Evolutionary conservation across 495 filamentous ascomycete genomes (phyloP), one percentile per base, ranked within the genome.

Genomic region (Tuber brumale): DNA sequence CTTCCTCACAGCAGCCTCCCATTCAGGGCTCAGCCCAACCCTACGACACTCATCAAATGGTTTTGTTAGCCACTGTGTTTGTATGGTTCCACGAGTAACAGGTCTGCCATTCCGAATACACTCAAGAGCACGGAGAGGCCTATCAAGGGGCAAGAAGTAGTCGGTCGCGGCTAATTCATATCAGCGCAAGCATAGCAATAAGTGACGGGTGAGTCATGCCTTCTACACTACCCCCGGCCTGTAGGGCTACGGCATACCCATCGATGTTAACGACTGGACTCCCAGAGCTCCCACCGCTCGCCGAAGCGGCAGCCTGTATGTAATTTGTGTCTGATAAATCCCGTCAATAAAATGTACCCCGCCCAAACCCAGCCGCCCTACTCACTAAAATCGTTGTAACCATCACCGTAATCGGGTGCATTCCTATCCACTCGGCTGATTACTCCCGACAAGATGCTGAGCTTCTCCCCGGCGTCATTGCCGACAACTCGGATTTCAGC

Each of bases 401-500:
- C 95, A 77, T 98, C 95, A 48, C 95, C 95, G 80, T 99, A 99
- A 80, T 99, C 95, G 10, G 95, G 95, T 8, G 95, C 95, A 84
- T 99, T 99, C 72, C 95, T 89, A 81, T 99, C 95, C 75, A 98
- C 86, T 75, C 95, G 89, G 86, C 93, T 97, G 82, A 99, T 99
- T 42, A 99, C 94, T 77, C 95, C 95, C 19, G 96, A 98, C 48
- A 98, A 87, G 81, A 99, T 99, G 85, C 94, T 97, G 74, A 99
- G 90, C 87, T 99, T 99, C 83, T 99, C 95, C 71, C 95, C 95
- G 61, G 95, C 95, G 86, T 99, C 95, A 83, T 99, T 99, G 85
- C 95, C 95, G 23, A 99, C 95, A 6, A 99, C 96, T 77, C 96
- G 87, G 77, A 99, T 97, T 84, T 98, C 95, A 5, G 90, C 89